These are phyloP conservation scores for Anastatica hierochuntica DNA, from an alignment of 345 rosid genomes.

Conservation along the genomic window DNA sequence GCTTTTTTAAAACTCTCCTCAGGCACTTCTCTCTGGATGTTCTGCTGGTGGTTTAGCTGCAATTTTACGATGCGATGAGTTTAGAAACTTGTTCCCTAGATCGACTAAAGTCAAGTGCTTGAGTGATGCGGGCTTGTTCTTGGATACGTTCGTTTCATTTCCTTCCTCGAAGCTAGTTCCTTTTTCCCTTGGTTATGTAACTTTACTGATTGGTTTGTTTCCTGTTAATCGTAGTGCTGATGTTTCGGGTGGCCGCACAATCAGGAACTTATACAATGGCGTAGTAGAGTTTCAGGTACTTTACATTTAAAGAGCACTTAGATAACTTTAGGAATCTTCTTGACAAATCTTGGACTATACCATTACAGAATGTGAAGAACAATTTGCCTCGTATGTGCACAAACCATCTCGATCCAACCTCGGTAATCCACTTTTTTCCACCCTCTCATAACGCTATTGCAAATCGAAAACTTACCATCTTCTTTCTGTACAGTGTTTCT, in stretches of 20 bases:
- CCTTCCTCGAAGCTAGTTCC: background rate
- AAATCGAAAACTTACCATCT: background rate
- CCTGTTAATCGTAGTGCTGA: constrained; percentile 43
- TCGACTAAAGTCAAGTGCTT: constrained; percentile 82
- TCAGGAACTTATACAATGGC: constrained; percentile 63
- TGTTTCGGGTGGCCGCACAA: constrained; percentile 75
- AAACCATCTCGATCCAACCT: constrained; percentile 76
- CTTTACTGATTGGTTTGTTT: constrained; percentile 3
- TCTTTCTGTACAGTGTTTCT: constrained; percentile 61
- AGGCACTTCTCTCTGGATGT: constrained; percentile 95
- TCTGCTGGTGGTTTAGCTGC: constrained; percentile 97
- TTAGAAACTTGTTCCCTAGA: constrained; percentile 54
- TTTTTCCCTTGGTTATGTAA: background rate
- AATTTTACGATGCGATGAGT: constrained; percentile 80
- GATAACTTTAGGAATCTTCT: background rate
- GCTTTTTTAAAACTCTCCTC: constrained; percentile 15
- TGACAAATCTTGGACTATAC: constrained; percentile 4
- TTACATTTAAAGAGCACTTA: background rate
- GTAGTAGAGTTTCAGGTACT: constrained; percentile 83
- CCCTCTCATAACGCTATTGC: background rate
- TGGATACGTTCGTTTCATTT: constrained; percentile 56
- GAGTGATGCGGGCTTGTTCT: constrained; percentile 94
- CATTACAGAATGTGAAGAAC: constrained; percentile 40
- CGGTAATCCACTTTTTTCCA: constrained; percentile 30
- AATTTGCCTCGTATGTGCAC: constrained; percentile 68